These are phyloP conservation scores for Lumnitzera littorea DNA, from an alignment of 345 rosid species.

Conservation along the genomic window DNA sequence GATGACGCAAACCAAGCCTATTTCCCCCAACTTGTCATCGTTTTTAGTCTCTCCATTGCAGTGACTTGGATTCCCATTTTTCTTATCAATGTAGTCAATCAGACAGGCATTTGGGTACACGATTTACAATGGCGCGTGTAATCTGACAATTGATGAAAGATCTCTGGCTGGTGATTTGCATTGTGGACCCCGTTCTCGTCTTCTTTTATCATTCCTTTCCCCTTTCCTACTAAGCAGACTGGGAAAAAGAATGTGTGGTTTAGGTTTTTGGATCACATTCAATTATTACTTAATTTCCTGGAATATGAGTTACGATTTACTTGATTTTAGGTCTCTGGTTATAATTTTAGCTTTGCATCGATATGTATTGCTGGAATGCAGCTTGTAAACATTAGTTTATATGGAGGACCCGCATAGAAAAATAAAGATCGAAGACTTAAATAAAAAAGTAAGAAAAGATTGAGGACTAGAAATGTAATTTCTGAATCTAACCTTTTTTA, in stretches of 20 bases:
- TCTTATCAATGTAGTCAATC: constrained; percentile 96
- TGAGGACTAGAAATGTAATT: no score
- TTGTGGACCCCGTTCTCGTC: constrained; percentile 74
- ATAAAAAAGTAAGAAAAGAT: no score
- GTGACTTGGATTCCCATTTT: constrained; percentile 88
- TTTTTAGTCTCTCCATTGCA: constrained; percentile 81
- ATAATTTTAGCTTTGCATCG: background rate
- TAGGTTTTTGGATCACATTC: constrained; percentile 2
- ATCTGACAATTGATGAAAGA: constrained; percentile 91
- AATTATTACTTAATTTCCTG: no score
- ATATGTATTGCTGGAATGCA: background rate
- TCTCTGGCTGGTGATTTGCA: constrained; percentile 85
- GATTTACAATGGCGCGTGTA: constrained; percentile 88
- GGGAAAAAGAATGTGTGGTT: constrained; percentile 54
- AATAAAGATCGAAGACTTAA: no score
- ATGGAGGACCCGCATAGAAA: no score
- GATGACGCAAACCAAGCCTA: constrained; percentile 98
- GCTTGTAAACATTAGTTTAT: background rate
- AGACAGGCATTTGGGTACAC: constrained; percentile 89
- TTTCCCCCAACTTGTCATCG: constrained; percentile 93
- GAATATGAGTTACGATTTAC: background rate
- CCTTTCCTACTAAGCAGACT: constrained; percentile 98
- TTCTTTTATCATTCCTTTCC: constrained; percentile 88
- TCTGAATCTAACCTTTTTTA: no score
- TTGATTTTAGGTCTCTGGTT: no score